Conservation (phyloP, 1,284 basidiomycete species). For the Papiliotrema laurentii region DNA sequence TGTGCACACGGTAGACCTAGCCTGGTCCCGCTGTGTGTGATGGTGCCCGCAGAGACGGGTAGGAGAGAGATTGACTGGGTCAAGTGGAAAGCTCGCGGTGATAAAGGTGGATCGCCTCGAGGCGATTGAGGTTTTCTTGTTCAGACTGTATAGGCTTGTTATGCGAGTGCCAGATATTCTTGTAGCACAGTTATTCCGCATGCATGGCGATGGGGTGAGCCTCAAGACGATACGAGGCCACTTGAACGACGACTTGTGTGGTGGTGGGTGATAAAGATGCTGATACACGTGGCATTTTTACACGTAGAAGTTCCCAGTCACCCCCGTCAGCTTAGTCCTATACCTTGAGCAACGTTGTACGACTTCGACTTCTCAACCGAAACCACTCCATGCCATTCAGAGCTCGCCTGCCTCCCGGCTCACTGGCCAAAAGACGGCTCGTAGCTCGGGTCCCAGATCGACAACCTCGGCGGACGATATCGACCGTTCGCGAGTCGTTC, state of each 20-base stretch:
- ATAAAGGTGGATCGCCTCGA: too few relatives aligned
- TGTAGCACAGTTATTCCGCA: too few relatives aligned
- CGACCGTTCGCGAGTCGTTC: background rate
- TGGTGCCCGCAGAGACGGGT: conserved; percentile 4
- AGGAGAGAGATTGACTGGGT: conserved; percentile 23
- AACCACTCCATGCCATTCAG: background rate
- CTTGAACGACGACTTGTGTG: background rate
- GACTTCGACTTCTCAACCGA: background rate
- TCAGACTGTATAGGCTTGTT: too few relatives aligned
- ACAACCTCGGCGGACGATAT: background rate
- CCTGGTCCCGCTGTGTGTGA: conserved; percentile 42
- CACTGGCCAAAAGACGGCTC: background rate
- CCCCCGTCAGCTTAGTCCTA: too few relatives aligned
- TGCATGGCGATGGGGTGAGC: too few relatives aligned
- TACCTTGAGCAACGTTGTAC: too few relatives aligned
- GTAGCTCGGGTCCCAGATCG: background rate
- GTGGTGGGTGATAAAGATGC: too few relatives aligned
- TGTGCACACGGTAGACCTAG: conserved; percentile 77
- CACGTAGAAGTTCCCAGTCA: too few relatives aligned
- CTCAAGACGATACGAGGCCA: too few relatives aligned
- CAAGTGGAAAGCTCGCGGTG: conserved; percentile 11
- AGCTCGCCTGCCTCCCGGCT: background rate
- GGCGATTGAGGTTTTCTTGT: too few relatives aligned
- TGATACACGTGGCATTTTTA: too few relatives aligned
- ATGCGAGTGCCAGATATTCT: too few relatives aligned